Conservation (phyloP, 2,329 filamentous ascomycete genomes). For the Colletotrichum destructivum region DNA sequence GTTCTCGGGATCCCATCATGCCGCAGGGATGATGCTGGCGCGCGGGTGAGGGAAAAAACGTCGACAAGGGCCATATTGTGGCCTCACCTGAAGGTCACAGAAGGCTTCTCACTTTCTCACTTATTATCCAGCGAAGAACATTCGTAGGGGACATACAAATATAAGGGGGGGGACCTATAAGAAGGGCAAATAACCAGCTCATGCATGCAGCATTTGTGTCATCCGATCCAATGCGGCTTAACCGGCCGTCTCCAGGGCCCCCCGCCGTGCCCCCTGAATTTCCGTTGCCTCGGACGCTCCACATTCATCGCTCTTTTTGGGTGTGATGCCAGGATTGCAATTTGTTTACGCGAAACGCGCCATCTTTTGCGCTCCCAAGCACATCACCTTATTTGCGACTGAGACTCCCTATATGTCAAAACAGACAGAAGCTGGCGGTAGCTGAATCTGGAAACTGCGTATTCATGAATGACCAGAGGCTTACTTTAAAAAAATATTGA, state of each 20-base stretch:
- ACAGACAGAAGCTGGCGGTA: not conserved
- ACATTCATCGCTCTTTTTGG: not conserved
- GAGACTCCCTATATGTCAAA: not conserved
- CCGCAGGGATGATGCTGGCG: slow-evolving; percentile 17
- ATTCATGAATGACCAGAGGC: not conserved
- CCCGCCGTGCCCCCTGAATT: slow-evolving; percentile 29
- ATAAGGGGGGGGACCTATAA: too few species aligned
- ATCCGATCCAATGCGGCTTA: slow-evolving; percentile 20
- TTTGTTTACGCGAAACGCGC: slow-evolving; percentile 32
- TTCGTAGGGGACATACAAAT: too few species aligned
- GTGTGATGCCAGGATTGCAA: slow-evolving; percentile 1
- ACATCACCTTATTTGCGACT: slow-evolving; percentile 21
- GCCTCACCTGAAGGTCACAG: not conserved
- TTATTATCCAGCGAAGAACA: not conserved
- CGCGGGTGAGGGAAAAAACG: not conserved
- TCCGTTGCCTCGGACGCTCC: slow-evolving; percentile 2
- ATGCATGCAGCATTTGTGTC: slow-evolving; percentile 11
- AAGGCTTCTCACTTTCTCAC: not conserved
- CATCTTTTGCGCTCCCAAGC: slow-evolving; percentile 28
- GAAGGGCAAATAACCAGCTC: not conserved
- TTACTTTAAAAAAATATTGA: too few species aligned
- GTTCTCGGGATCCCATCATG: not conserved
- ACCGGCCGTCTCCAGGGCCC: not conserved
- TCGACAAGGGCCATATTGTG: not conserved
- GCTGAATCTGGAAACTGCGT: not conserved